Evolutionary conservation across 164 flowering plant genomes (phyloP).

Genomic region (Stephania japonica): DNA sequence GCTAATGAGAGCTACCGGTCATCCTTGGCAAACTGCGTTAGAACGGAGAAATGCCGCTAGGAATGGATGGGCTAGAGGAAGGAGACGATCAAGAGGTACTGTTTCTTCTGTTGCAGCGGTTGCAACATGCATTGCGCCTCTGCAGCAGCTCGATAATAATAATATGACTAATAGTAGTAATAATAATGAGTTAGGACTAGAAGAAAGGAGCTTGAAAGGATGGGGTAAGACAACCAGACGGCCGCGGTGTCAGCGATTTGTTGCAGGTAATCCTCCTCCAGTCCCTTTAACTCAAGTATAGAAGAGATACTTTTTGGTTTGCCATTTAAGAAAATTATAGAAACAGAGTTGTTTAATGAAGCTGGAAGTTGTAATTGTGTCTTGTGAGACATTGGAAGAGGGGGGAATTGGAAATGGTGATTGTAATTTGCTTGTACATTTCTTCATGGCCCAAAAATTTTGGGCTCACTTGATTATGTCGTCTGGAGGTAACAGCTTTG

Average conservation of each 20-base stretch:
- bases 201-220: constrained; percentile 63
- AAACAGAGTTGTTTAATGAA: constrained; percentile 7
- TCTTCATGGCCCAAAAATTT: constrained; percentile 21
- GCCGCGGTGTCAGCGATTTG: constrained; percentile 73
- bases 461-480: constrained; percentile 14
- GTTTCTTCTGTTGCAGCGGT: constrained; percentile 9
- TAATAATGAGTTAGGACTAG: constrained; percentile 42
- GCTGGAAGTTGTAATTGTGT: constrained; percentile 12
- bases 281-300: constrained; percentile 14
- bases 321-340: constrained; percentile 9
- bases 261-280: constrained; percentile 44
- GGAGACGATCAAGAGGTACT: constrained; percentile 35
- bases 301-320: constrained; percentile 5
- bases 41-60: constrained; percentile 55
- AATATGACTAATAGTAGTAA: constrained; percentile 24
- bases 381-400: not conserved
- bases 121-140: constrained; percentile 20
- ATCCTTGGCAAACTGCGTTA: constrained; percentile 55
- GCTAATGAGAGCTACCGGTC: constrained; percentile 73
- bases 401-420: constrained; percentile 5
- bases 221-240: constrained; percentile 96
- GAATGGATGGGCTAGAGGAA: constrained; percentile 53
- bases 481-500: constrained; percentile 16
- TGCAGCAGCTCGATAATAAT: constrained; percentile 34
- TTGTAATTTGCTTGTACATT: constrained; percentile 25